Base-by-base conservation (phyloP, 2,329 filamentous ascomycete genomes). In the Talaromyces marneffei region DNA sequence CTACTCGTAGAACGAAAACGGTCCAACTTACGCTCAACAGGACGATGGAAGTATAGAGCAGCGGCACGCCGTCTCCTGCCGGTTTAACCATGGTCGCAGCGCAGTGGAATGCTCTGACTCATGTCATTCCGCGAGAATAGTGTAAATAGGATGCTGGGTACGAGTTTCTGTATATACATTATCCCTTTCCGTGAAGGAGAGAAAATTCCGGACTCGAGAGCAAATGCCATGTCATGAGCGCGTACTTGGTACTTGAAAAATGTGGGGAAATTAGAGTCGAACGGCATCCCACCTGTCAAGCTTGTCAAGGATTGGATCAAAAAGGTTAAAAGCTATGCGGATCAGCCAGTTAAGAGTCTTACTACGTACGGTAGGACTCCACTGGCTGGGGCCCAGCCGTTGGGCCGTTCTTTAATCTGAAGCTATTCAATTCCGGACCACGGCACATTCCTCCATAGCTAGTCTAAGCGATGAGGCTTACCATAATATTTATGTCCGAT, bases 1-100 rank as follows among this genome's bases (percentile, higher is more conserved):
- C 27, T 6, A 57, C 39, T 16, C 55, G 55, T 18, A 18, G 35
- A 35, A 46, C 12, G 40, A 44, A 57, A n/a, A 57, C 55, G 4
- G 33, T 6, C 55, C 55, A 57, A 23, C 55, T 46, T 9, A 57
- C 4, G n/a, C 39, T 37, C 23, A 57, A 46, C 18, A 57, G 55
- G 27, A 57, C 29, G 27, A 57, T 57, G 16, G 55, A 33, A 18
- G 55, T 57, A 16, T 57, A 57, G 39, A 57, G 40, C 5, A 57
- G 40, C 9, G 55, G 4, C 25, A 57, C 55, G 33, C 55, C 55
- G 23, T 57, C 55, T 57, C 55, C 55, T 31, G 55, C 55, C 27
- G 55, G 55, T 16, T 57, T 35, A 31, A 46, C 55, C 55, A 57
- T 57, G 55, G 33, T 35, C 12, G 29, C 18, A 35, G 18, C 27